Evolutionary conservation across 176 grass and related monocot genomes (phyloP).

Genomic region (Dactylis glomerata): DNA sequence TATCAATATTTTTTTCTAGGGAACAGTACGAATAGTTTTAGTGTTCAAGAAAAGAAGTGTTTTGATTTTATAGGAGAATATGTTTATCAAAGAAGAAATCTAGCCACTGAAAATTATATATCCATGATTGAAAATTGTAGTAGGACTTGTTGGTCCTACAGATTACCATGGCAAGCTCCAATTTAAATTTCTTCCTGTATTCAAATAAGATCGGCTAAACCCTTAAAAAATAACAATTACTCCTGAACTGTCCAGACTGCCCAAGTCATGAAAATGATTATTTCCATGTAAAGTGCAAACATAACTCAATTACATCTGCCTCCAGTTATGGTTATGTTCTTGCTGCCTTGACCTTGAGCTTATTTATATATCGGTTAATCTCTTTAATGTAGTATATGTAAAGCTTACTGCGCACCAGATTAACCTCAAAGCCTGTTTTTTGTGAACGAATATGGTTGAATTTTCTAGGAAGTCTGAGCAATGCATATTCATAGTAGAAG

Average conservation of each 20-base stretch:
- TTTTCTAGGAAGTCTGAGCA: neutral
- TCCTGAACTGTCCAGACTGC: neutral
- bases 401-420: neutral
- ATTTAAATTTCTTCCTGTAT: neutral
- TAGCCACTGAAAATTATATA: neutral
- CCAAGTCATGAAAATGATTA: neutral
- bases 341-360: neutral
- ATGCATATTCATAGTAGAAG: slow-evolving; percentile 1
- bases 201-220: neutral
- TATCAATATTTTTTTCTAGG: too few species aligned
- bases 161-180: neutral
- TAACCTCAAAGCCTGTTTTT: slow-evolving; percentile 1
- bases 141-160: too few species aligned
- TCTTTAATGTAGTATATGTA: neutral
- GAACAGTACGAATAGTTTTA: too few species aligned
- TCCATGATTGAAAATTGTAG: neutral
- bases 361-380: neutral
- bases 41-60: neutral
- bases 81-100: neutral
- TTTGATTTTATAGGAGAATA: neutral
- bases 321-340: neutral
- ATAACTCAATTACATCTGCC: neutral
- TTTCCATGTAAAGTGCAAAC: neutral
- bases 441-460: neutral
- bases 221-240: neutral